Base-by-base conservation (phyloP, 176 grass and related monocot genomes). In the Bothriochloa decipiens region DNA sequence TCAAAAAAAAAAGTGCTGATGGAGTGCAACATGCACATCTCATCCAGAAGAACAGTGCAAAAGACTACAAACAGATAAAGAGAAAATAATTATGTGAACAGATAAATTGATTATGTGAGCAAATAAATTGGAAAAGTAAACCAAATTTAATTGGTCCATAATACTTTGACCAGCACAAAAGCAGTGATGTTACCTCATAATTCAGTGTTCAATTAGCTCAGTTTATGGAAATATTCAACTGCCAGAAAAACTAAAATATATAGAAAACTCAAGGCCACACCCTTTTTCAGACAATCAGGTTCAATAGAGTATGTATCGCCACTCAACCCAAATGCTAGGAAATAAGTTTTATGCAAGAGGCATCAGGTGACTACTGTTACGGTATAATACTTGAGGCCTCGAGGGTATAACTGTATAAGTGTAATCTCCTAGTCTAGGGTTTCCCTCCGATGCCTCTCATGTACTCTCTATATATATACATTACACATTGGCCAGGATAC, bases 81-180 rank as follows among this genome's bases (percentile, higher is more conserved):
- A 22, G 9, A 9, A 42, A 42, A 42, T 42, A 42, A 50, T 40
- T 42, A 46, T 11, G 47, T 40, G 50, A 20, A 36, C 25, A 17
- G 22, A 69, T 11, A 72, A 78, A 32, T 23, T 9, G 11, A 26
- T 32, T 47, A 53, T 28, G 52, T 35, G 22, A 16, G 52, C 14
- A 45, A 40, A 39, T 39, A 52, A 73, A 65, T 42, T 50, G 53
- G 76, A 86, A 33, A 78, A 63, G 1, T 85, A 23, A 86, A 37
- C 65, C 7, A 37, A 36, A 68, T 37, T 68, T 32, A 37, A 18
- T 66, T 33, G 15, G 28, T 67, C 13, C 13, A 35, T 16, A 18
- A 66, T 4, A 66, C 28, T 26, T 40, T 40, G 39, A 8, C 39
- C 39, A 64, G 70, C 71, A 39, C 11, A 4, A 69, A 46, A 58